Conservation (phyloP, 768 basidiomycete species). For the Lanmaoa pseudosensibilis region DNA sequence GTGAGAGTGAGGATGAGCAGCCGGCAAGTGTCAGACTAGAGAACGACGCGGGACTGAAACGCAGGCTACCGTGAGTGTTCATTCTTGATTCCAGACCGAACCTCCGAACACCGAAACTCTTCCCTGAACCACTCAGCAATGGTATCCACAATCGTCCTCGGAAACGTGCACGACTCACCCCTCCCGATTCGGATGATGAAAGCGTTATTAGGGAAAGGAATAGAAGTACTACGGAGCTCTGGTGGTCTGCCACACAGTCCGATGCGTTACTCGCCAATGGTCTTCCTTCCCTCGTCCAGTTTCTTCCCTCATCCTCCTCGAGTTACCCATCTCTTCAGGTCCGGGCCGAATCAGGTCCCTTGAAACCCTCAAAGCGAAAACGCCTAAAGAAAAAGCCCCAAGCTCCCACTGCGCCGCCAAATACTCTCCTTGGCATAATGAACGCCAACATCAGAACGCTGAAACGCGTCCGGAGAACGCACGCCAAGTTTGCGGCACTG, state of each 20-base stretch:
- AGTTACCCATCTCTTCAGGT: conserved; percentile 4
- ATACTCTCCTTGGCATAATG: conserved; percentile 66
- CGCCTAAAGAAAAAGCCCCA: conserved; percentile 22
- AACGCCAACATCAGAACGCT: conserved; percentile 76
- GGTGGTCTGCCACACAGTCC: conserved; percentile 75
- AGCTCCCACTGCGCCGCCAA: conserved; percentile 27
- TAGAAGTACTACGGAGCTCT: conserved; percentile 51
- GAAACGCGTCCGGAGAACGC: conserved; percentile 69
- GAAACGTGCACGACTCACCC: conserved; percentile 58
- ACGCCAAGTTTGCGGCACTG: conserved; percentile 67
- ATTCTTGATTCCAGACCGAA: background rate
- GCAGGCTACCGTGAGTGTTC: conserved; percentile 42
- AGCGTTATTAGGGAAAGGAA: conserved; percentile 32
- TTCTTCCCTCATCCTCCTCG: conserved; percentile 24
- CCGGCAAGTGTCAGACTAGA: conserved; percentile 28
- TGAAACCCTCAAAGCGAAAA: conserved; percentile 22
- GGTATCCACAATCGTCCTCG: conserved; percentile 45
- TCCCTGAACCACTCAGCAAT: conserved; percentile 17
- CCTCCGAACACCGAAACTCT: background rate
- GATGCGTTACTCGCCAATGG: conserved; percentile 64
- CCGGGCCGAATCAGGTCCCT: conserved; percentile 13
- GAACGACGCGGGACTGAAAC: conserved; percentile 54
- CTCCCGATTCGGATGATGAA: conserved; percentile 40
- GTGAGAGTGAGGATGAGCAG: conserved; percentile 38
- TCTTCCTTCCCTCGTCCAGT: conserved; percentile 50